Conservation (phyloP, 2,329 filamentous ascomycete genomes). For the Emydomyces testavorans region DNA sequence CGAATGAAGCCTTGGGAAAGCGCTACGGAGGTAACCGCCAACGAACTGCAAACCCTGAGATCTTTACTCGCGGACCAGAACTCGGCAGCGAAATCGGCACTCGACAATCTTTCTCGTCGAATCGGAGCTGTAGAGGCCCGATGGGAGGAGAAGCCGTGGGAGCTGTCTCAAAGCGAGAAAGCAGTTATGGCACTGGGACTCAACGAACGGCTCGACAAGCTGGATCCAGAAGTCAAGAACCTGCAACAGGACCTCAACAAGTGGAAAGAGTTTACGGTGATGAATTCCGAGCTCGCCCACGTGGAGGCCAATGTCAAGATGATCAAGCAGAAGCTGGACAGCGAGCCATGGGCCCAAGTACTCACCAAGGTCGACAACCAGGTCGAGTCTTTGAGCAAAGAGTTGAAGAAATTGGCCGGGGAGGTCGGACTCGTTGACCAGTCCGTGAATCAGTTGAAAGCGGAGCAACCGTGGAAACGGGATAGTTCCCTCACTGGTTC, state of each 20-base stretch:
- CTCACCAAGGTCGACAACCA: neutral
- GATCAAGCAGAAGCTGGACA: neutral
- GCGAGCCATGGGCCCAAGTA: neutral
- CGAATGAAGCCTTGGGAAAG: neutral
- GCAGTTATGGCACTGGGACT: neutral
- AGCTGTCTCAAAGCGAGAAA: neutral
- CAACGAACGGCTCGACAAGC: constrained; percentile 1
- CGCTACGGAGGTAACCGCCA: neutral
- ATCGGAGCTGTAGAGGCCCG: neutral
- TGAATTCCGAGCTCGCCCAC: neutral
- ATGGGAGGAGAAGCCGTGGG: constrained; percentile 2
- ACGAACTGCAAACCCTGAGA: neutral
- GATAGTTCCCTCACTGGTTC: constrained; percentile 1
- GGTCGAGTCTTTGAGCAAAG: neutral
- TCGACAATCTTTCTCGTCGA: neutral
- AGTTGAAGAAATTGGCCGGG: neutral
- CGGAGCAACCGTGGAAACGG: constrained; percentile 7
- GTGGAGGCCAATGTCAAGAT: neutral
- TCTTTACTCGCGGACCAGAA: neutral
- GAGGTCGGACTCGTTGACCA: constrained; percentile 5
- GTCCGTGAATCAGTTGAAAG: constrained; percentile 7
- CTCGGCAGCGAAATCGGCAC: neutral
- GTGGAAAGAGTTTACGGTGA: constrained; percentile 3
- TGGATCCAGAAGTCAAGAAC: neutral
- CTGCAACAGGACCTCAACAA: constrained; percentile 4